A percentile compares a stretch with the other conserved stretches of the same genome.
Conservation (phyloP, 2,329 filamentous ascomycete genomes). For the Mycogone perniciosa region DNA sequence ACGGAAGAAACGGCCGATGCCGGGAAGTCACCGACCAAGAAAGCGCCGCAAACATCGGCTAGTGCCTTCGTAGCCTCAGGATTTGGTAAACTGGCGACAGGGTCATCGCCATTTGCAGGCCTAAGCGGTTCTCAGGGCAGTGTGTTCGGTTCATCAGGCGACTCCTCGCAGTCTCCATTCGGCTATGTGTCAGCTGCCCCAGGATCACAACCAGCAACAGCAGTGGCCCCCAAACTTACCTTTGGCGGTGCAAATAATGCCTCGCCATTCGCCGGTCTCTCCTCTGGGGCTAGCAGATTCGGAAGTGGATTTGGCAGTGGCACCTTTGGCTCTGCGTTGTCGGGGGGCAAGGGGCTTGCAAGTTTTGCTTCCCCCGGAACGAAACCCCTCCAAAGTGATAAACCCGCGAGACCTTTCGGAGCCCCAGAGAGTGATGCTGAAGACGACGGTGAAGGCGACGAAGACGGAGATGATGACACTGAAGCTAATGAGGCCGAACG, state of each 20-base stretch:
- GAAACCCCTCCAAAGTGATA: constrained; percentile 45
- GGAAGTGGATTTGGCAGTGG: constrained; percentile 34
- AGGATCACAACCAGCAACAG: constrained; percentile 13
- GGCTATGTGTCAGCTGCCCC: constrained; percentile 18
- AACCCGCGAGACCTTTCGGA: constrained; percentile 68
- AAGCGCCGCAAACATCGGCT: constrained; percentile 39
- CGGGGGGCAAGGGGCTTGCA: constrained; percentile 43
- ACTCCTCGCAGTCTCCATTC: constrained; percentile 27
- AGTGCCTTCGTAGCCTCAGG: constrained; percentile 63
- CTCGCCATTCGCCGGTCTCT: constrained; percentile 45
- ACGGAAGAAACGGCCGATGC: constrained; percentile 17
- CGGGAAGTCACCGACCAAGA: constrained; percentile 21
- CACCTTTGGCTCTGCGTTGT: constrained; percentile 30
- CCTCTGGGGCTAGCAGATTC: constrained; percentile 42
- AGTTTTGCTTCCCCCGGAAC: constrained; percentile 63
- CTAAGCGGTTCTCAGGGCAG: constrained; percentile 44
- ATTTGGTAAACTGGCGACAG: constrained; percentile 59
- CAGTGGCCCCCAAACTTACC: constrained; percentile 39
- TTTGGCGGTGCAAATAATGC: constrained; percentile 38
- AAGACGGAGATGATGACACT: constrained; percentile 35
- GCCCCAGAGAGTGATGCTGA: constrained; percentile 62
- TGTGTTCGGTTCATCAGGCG: constrained; percentile 43
- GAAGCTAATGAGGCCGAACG: constrained; percentile 43
- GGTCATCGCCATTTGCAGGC: constrained; percentile 58
- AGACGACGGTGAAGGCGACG: constrained; percentile 35